phyloP scores from a whole-genome alignment of 129 eudicot genomes.

The Lonicera japonica region DNA sequence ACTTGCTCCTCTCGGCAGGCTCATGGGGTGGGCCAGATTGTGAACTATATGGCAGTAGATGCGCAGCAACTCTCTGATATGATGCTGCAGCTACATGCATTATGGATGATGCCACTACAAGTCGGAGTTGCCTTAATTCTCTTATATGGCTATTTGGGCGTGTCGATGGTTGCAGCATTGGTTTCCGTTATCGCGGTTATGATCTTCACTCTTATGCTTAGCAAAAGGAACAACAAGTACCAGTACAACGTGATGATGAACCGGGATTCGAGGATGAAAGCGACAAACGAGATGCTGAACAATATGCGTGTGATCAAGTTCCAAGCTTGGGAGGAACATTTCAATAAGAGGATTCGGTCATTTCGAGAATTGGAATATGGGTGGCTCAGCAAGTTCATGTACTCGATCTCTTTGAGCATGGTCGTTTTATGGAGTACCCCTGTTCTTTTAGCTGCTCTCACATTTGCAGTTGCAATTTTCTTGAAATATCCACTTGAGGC shows the following conservation, averaged over 20 bases:
- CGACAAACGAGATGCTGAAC: slow-evolving; percentile 49
- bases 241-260: slow-evolving; percentile 39
- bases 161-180: slow-evolving; percentile 25
- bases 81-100: slow-evolving; percentile 41
- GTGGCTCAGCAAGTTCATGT: slow-evolving; percentile 55
- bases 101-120: slow-evolving; percentile 65
- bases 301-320: slow-evolving; percentile 67
- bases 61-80: slow-evolving; percentile 52
- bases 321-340: slow-evolving; percentile 79
- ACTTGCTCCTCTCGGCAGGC: slow-evolving; percentile 59
- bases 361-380: slow-evolving; percentile 40
- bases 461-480: slow-evolving; percentile 39
- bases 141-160: slow-evolving; percentile 38
- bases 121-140: slow-evolving; percentile 29
- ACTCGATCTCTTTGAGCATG: slow-evolving; percentile 30
- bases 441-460: slow-evolving; percentile 31
- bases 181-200: slow-evolving; percentile 21
- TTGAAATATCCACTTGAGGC: slow-evolving; percentile 33
- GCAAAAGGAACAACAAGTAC: slow-evolving; percentile 18
- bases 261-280: slow-evolving; percentile 56
- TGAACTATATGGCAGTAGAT: slow-evolving; percentile 73
- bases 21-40: slow-evolving; percentile 72
- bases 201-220: slow-evolving; percentile 15
- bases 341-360: slow-evolving; percentile 32
- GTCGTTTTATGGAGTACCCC: slow-evolving; percentile 43